Evolutionary conservation across 176 grass and related monocot genomes (phyloP).

Genomic region (Paspalum notatum): DNA sequence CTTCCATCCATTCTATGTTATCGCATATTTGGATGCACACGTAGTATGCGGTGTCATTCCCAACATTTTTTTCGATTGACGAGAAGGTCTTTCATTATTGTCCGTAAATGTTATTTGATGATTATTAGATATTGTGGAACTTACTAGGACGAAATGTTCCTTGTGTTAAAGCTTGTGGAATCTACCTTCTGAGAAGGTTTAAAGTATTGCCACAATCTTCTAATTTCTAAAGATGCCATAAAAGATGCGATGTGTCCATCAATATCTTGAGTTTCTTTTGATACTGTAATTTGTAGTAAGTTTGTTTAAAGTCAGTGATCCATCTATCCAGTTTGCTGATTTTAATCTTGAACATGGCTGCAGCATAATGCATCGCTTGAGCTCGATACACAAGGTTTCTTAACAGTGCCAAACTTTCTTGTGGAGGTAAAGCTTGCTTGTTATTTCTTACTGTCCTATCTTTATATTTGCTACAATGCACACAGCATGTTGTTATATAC

Average conservation of each 20-base stretch:
- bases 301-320: slow-evolving; percentile 17
- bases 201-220: neutral
- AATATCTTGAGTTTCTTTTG: neutral
- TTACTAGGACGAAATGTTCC: neutral
- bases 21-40: neutral
- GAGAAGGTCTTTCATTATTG: neutral
- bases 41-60: neutral
- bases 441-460: neutral
- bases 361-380: slow-evolving; percentile 88
- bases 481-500: slow-evolving; percentile 11
- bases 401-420: slow-evolving; percentile 81
- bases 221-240: neutral
- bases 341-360: slow-evolving; percentile 19
- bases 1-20: neutral
- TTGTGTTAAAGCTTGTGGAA: neutral
- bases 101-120: neutral
- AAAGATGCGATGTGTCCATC: neutral
- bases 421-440: slow-evolving; percentile 59
- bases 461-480: slow-evolving; percentile 27
- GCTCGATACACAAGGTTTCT: slow-evolving; percentile 64
- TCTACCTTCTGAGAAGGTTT: slow-evolving; percentile 7
- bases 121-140: neutral
- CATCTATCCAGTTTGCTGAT: slow-evolving; percentile 15
- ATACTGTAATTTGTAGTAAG: slow-evolving; percentile 2
- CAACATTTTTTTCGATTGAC: neutral